Evolutionary conservation across 345 rosid species (phyloP).

Genomic region (Trapa incisa): DNA sequence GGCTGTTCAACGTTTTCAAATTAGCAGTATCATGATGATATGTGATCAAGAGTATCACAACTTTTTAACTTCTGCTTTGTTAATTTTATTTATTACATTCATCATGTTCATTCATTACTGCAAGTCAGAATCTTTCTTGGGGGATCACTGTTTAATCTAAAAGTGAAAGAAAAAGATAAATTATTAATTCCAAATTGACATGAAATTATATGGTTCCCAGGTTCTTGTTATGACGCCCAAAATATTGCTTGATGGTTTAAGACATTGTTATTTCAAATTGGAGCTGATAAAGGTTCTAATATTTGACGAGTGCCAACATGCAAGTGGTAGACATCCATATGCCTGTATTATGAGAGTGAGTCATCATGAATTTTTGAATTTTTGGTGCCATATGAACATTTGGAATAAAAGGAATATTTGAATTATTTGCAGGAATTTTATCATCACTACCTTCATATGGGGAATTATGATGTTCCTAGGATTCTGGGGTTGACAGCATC

Average conservation of each 20-base stretch:
- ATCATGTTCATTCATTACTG: no score
- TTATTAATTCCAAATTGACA: no score
- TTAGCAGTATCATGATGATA: no score
- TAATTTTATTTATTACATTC: no score
- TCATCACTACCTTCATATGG: slow-evolving; percentile 29
- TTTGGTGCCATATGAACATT: neutral
- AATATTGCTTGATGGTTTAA: slow-evolving; percentile 60
- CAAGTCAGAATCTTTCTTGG: no score
- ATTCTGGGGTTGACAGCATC: slow-evolving; percentile 95
- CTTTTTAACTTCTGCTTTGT: no score
- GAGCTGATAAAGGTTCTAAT: slow-evolving; percentile 61
- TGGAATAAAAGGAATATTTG: neutral
- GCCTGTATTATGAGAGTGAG: slow-evolving; percentile 78
- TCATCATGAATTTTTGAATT: neutral
- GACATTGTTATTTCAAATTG: slow-evolving; percentile 47
- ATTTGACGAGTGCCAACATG: slow-evolving; percentile 91
- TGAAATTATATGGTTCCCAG: slow-evolving; percentile 21
- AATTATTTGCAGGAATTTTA: slow-evolving; percentile 58
- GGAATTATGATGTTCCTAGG: slow-evolving; percentile 40
- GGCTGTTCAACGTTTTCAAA: no score
- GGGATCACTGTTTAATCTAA: no score
- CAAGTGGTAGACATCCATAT: slow-evolving; percentile 58
- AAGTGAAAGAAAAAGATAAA: no score
- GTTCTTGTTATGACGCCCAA: slow-evolving; percentile 95
- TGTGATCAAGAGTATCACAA: no score